Base-by-base conservation (phyloP, 768 basidiomycete species). In the Tylopilus subfusipes region DNA sequence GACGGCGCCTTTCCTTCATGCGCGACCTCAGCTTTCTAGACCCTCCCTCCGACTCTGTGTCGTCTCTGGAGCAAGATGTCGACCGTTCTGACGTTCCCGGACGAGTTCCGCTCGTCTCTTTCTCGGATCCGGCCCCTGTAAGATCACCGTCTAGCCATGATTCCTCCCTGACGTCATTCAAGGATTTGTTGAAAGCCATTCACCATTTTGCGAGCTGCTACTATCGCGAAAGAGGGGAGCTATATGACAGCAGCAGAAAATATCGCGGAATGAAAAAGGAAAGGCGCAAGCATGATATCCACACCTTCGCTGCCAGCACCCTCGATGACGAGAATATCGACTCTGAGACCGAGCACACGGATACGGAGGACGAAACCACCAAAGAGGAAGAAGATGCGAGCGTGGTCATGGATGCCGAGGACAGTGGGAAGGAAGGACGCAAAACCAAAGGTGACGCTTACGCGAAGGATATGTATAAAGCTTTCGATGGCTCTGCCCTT, bases 401-500 rank as follows among this genome's bases (percentile, higher is more conserved):
- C n/a, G 56, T 60, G 38, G n/a, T 14, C 24, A 42, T 40, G 36
- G 45, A 50, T 43, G n/a, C 31, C 13, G 57, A 60, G 29, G 57
- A 57, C 48, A 48, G 31, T 8, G 46, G 22, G 18, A 50, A 47
- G 43, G 54, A 59, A 21, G 54, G 39, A 12, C 40, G 45, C 4
- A 46, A 19, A 21, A 42, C 43, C 7, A 59, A 52, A 48, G 34
- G 24, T 3, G 61, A 61, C 19, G 9, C 48, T 21, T 52, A 53
- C 51, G 31, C 18, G 14, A 62, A 75, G 57, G 85, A 88, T 59
- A 90, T 91, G 89, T 90, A 90, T 66, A 86, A 79, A 62, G 75
- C 80, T 4, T 75, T 89, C 56, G 85, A 89, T 60, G 89, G 89
- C 5, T 83, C 85, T 11, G 85, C 86, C 4, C 75, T 90, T 42